Conservation (phyloP, 2,329 filamentous ascomycete genomes). For the Alternaria postmessia region DNA sequence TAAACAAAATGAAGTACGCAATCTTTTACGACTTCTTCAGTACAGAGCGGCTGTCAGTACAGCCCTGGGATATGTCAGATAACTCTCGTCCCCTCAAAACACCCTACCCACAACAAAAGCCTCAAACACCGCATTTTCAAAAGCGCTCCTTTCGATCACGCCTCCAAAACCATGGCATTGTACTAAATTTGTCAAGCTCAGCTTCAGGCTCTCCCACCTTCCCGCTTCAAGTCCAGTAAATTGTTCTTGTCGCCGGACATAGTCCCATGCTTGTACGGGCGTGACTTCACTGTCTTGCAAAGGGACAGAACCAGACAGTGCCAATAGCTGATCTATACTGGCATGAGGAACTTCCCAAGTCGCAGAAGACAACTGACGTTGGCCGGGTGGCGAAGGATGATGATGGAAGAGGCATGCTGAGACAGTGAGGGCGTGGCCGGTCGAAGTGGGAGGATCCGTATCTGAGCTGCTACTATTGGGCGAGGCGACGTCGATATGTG, state of each 20-base stretch:
- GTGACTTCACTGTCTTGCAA: constrained; percentile 42
- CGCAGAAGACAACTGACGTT: neutral
- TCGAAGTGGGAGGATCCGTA: constrained; percentile 12
- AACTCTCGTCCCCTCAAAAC: constrained; percentile 8
- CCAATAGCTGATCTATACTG: constrained; percentile 31
- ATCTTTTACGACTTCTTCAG: too few species aligned
- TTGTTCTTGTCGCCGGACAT: constrained; percentile 36
- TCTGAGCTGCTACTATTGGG: neutral
- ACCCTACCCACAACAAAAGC: constrained; percentile 23
- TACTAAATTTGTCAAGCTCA: constrained; percentile 29
- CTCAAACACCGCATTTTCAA: constrained; percentile 24
- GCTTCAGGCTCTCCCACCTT: constrained; percentile 20
- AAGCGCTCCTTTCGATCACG: constrained; percentile 23
- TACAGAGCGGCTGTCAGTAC: too few species aligned
- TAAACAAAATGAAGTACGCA: too few species aligned
- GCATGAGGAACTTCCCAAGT: constrained; percentile 27
- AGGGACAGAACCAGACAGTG: constrained; percentile 26
- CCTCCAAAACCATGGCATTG: constrained; percentile 46
- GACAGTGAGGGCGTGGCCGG: constrained; percentile 44
- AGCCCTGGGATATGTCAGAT: too few species aligned
- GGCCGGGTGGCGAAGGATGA: constrained; percentile 15
- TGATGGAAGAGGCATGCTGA: constrained; percentile 40
- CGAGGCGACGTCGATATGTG: constrained; percentile 34
- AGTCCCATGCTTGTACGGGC: constrained; percentile 51
- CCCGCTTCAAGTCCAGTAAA: constrained; percentile 31